Evolutionary conservation across 257 asterid genomes (phyloP), one percentile per base, ranked within the genome.

Genomic region (Solanum chiquidenum): DNA sequence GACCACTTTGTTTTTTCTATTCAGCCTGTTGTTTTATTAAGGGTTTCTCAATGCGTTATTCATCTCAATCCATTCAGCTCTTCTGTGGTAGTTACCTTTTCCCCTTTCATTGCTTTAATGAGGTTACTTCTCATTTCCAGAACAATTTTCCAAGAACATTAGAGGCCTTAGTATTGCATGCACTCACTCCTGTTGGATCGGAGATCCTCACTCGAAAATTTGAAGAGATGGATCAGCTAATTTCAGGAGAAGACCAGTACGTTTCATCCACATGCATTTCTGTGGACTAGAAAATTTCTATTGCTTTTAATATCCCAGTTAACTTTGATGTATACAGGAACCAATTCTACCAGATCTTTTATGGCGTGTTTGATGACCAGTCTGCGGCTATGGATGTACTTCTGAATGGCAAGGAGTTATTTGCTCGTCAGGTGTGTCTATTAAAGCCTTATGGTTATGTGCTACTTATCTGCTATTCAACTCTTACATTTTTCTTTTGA

Each of bases 141-240:
- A 94, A 94, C 90, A 92, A 95, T 86, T 97, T 97, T 80, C 99
- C 98, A 1, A 93, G 99, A 93, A 95, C 99, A 71, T 74, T 97
- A 91, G 99, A 96, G 95, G 98, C 99, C 90, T 88, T 94, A 86
- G 88, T 95, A 72, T 87, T 95, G 91, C 98, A 95, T 88, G 97
- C 92, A 55, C 98, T 96, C 83, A 93, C 98, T 87, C 98, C 98
- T n/a, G 92, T 95, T 83, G 98, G 96, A 85, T 93, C 93, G 37
- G 98, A 96, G 92, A 94, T 92, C 86, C 95, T 97, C 87, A 94
- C 98, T 91, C 90, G 98, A 92, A 97, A 95, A 89, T 93, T 96
- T 86, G 98, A 96, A 93, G 95, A 93, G 94, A 92, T 95, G 95
- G 99, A 97, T 93, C 94, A 91, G 88, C 91, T 90, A 79, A 89